Evolutionary conservation across 768 basidiomycete genomes (phyloP), one percentile per base, ranked within the genome.

Genomic region (Lentinus tigrinus): DNA sequence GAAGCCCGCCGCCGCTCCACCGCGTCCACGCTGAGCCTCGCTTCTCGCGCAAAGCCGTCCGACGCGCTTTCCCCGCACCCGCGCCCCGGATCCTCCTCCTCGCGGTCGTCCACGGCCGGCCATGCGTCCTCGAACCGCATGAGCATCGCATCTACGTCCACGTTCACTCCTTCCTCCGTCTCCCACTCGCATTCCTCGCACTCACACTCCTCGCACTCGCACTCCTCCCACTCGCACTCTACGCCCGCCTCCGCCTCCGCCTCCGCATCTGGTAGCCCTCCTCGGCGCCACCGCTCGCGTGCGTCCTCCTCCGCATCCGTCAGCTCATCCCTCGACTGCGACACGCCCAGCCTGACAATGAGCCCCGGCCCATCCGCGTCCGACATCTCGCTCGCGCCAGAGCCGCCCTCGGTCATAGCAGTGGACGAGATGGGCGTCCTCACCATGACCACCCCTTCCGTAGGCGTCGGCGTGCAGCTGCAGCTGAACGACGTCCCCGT

Each of bases 401-500:
- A 23, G 21, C 24, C 53, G 37, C 53, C 49, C 50, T n/a, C n/a
- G n/a, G n/a, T n/a, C n/a, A n/a, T n/a, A n/a, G n/a, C n/a, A n/a
- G 54, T 54, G 39, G 63, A 60, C 38, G 60, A 64, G 47, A 28
- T 61, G 14, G 59, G 57, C 27, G 49, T 56, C 19, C 56, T 55
- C 27, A 28, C 34, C 13, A 3, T 3, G 14, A 5, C 38, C 31
- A 4, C 27, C 6, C 31, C 11, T 4, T n/a, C n/a, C n/a, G n/a
- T n/a, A n/a, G n/a, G n/a, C n/a, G 7, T 6, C 34, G 52, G 43
- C 11, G 52, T 62, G 21, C 61, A 63, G 54, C 21, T 62, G 14
- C 59, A 58, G 44, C 27, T 63, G 13, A 63, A 62, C 62, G 64
- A 62, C 53, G 60, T 63, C n/a, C 60, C 52, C 16, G 60, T 65